These are phyloP conservation scores for Aspergillus unguis DNA, from an alignment of 2,329 filamentous ascomycete genomes.

Conservation along the genomic window DNA sequence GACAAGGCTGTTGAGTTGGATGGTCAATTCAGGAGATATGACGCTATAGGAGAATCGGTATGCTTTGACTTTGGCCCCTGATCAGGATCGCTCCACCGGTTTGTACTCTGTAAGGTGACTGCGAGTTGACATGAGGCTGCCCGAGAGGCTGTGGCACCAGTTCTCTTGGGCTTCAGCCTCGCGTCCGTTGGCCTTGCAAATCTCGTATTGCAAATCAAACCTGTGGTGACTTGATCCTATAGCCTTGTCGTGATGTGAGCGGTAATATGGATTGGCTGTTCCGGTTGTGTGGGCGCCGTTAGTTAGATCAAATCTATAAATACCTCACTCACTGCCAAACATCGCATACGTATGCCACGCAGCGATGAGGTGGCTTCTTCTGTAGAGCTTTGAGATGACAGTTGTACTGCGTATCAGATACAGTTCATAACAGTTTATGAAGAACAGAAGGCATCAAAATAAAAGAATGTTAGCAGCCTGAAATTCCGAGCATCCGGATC, in stretches of 20 bases:
- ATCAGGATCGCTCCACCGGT: constrained; percentile 1
- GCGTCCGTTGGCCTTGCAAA: not conserved
- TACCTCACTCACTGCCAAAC: not conserved
- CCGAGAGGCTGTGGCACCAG: not conserved
- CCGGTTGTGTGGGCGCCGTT: not conserved
- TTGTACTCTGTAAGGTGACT: not conserved
- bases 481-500: too few species aligned
- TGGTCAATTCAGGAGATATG: not conserved
- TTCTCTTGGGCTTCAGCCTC: not conserved
- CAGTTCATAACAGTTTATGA: too few species aligned
- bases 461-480: too few species aligned
- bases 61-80: constrained; percentile 2
- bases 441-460: too few species aligned
- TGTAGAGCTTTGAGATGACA: too few species aligned
- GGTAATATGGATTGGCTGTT: not conserved
- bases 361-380: not conserved
- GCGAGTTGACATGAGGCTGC: not conserved
- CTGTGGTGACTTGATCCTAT: not conserved
- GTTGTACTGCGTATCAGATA: too few species aligned
- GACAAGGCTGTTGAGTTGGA: not conserved
- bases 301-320: constrained; percentile 4
- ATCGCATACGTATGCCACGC: not conserved
- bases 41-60: not conserved
- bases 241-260: not conserved
- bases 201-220: constrained; percentile 3